phyloP scores from a whole-genome alignment of 441 rosid genomes.

The Iberis amara region DNA sequence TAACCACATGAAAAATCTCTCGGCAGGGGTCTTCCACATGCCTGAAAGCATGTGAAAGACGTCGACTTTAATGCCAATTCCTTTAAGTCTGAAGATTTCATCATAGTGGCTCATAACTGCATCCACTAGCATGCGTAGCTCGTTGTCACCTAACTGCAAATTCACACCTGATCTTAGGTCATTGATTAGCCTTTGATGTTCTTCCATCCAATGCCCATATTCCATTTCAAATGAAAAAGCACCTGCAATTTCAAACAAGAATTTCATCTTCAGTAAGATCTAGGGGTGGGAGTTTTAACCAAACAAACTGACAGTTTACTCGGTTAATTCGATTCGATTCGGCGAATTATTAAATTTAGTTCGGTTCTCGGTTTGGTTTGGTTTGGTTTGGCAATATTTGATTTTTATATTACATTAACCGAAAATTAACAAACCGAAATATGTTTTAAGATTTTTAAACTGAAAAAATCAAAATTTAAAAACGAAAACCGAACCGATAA shows the following conservation, averaged over 20 bases:
- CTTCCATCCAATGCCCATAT: constrained; percentile 79
- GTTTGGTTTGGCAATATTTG: no score
- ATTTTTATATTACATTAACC: no score
- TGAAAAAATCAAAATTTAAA: no score
- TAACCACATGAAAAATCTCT: constrained; percentile 93
- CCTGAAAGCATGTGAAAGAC: constrained; percentile 96
- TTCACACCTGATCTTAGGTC: constrained; percentile 71
- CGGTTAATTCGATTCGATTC: no score
- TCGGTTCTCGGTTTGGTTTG: no score
- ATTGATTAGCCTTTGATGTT: constrained; percentile 61
- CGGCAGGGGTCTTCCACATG: constrained; percentile 93
- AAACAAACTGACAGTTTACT: no score
- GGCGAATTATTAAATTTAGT: no score
- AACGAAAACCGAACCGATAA: no score
- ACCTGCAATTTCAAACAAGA: constrained; percentile 35
- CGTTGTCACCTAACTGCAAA: constrained; percentile 55
- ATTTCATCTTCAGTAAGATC: background rate
- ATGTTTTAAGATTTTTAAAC: no score
- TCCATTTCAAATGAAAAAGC: constrained; percentile 73
- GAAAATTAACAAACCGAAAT: no score
- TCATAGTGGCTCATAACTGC: constrained; percentile 77
- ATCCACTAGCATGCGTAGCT: constrained; percentile 59
- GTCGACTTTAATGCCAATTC: constrained; percentile 68
- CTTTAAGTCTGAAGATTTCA: constrained; percentile 64
- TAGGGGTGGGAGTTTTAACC: no score